Conservation (phyloP, 1,139 yeast species). For the Taphrina deformans region DNA sequence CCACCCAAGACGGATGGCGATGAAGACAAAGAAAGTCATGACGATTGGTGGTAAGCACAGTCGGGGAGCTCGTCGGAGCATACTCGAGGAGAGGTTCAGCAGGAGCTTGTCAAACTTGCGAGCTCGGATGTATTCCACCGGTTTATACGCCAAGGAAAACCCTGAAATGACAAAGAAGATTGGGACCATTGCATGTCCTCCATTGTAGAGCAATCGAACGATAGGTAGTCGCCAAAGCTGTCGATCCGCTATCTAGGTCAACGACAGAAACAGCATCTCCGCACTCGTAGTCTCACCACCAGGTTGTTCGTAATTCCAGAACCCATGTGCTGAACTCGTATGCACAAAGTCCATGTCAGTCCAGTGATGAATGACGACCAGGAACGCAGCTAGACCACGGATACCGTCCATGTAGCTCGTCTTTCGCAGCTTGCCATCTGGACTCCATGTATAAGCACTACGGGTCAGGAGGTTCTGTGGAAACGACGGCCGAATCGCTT, state of each 20-base stretch:
- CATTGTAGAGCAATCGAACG: conserved; percentile 14
- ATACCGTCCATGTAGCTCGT: conserved; percentile 24
- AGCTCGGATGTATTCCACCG: conserved; percentile 17
- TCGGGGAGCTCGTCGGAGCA: conserved; percentile 16
- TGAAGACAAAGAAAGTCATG: conserved; percentile 19
- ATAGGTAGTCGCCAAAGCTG: conserved; percentile 19
- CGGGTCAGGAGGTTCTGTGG: not conserved
- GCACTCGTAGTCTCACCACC: not conserved
- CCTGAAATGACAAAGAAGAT: conserved; percentile 31
- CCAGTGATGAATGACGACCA: conserved; percentile 32
- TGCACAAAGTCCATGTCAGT: conserved; percentile 18
- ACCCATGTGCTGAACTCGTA: conserved; percentile 25
- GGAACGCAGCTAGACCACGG: conserved; percentile 28
- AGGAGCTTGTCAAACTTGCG: conserved; percentile 12
- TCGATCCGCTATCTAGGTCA: conserved; percentile 1
- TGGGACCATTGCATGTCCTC: conserved; percentile 28
- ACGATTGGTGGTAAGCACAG: conserved; percentile 21
- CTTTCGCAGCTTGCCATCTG: conserved; percentile 7
- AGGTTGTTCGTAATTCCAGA: conserved; percentile 18
- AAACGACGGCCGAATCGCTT: conserved; percentile 4
- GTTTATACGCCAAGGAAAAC: conserved; percentile 21
- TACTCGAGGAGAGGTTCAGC: conserved; percentile 15
- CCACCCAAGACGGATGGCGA: conserved; percentile 15
- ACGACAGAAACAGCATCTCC: not conserved
- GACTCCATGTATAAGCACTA: not conserved